Evolutionary conservation across 306 rosid genomes (phyloP).

Genomic region (Amphicarpaea edgeworthii): DNA sequence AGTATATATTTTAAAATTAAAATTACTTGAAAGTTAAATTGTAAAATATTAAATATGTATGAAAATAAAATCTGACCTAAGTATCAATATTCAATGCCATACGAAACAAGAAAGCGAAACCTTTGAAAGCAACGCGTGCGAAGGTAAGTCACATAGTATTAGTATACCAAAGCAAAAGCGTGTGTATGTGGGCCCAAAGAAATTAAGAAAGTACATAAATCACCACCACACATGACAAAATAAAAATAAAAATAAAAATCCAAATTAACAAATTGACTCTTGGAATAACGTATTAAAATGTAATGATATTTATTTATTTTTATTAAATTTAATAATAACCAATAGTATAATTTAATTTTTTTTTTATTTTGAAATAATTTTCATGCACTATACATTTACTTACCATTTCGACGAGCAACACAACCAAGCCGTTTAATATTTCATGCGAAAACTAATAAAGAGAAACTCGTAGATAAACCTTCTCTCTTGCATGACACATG

Average conservation of each 20-base stretch:
- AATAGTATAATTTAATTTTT: no score
- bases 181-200: constrained; percentile 16
- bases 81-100: neutral
- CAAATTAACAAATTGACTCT: neutral
- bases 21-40: no score
- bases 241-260: neutral
- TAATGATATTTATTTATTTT: no score
- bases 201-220: neutral
- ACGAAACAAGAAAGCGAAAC: neutral
- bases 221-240: constrained; percentile 37
- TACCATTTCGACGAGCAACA: neutral
- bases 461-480: neutral
- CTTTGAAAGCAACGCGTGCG: constrained; percentile 36
- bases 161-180: constrained; percentile 25
- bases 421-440: neutral
- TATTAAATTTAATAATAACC: no score
- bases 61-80: neutral
- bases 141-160: constrained; percentile 30
- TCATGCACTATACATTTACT: no score
- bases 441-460: neutral
- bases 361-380: no score
- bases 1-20: no score
- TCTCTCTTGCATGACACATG: neutral
- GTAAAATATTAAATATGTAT: no score
- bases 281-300: no score